A percentile compares a stretch with the other conserved stretches of the same genome.
These are phyloP conservation scores for Cercospora citrullina DNA, from an alignment of 2,329 filamentous ascomycete species.

Conservation along the genomic window DNA sequence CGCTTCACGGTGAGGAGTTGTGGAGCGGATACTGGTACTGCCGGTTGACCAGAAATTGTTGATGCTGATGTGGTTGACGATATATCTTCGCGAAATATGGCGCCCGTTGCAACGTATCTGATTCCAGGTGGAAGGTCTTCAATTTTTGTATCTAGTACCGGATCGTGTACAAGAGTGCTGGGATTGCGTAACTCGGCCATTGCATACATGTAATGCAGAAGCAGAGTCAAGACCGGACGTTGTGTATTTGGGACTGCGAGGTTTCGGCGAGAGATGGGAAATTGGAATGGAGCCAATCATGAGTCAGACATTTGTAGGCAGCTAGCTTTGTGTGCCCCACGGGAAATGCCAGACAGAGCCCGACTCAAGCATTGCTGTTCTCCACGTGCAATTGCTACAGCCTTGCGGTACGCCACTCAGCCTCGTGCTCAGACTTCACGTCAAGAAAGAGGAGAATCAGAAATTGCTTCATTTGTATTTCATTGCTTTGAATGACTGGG, in stretches of 20 bases:
- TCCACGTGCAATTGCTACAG: not conserved
- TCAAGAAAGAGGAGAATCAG: not conserved
- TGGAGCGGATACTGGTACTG: not conserved
- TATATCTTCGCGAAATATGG: constrained; percentile 9
- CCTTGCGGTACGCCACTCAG: not conserved
- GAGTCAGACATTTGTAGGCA: not conserved
- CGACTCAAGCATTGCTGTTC: not conserved
- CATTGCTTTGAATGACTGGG: not conserved
- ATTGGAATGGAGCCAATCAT: not conserved
- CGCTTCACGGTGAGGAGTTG: constrained; percentile 17
- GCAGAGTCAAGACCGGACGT: not conserved
- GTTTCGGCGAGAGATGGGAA: not conserved
- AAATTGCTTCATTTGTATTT: not conserved
- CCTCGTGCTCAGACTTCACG: not conserved
- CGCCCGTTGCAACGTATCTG: constrained; percentile 14
- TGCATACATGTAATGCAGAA: not conserved
- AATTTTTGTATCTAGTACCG: constrained; percentile 10
- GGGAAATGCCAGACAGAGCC: not conserved
- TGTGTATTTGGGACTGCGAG: not conserved
- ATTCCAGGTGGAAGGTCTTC: constrained; percentile 11
- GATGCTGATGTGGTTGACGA: not conserved
- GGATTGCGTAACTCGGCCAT: not conserved
- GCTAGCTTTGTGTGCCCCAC: not conserved
- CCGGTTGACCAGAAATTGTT: not conserved
- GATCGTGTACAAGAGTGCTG: not conserved